Percentiles rank a stretch among this genome's conserved stretches.
Conservation (phyloP, 2,329 filamentous ascomycete species). For the Pezicula radicicola region DNA sequence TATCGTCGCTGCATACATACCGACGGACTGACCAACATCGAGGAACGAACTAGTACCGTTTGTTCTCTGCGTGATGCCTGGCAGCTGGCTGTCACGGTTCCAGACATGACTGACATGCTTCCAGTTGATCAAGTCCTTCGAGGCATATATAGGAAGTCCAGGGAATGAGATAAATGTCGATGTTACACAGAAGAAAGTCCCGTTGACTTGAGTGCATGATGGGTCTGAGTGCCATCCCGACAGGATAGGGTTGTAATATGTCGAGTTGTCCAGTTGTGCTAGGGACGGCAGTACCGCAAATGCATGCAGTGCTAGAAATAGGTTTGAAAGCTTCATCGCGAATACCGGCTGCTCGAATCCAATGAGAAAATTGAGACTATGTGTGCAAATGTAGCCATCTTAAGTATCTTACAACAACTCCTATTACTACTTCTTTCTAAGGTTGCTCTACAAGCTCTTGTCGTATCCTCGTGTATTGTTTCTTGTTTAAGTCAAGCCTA, state of each 20-base stretch:
- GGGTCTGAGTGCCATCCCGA: conserved; percentile 38
- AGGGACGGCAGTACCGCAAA: not conserved
- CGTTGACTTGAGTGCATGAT: conserved; percentile 30
- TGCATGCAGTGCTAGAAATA: not conserved
- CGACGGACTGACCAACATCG: conserved; percentile 8
- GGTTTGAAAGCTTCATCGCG: not conserved
- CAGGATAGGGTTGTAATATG: conserved; percentile 32
- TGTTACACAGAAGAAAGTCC: conserved; percentile 34
- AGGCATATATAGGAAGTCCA: conserved; percentile 35
- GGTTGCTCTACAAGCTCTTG: too few species aligned
- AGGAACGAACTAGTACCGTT: conserved; percentile 19
- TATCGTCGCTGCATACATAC: conserved; percentile 38
- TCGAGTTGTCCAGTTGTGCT: not conserved
- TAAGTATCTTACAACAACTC: not conserved
- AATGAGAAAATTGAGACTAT: not conserved
- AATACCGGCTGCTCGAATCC: not conserved
- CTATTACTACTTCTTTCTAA: too few species aligned
- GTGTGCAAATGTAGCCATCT: not conserved
- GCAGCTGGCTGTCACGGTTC: conserved; percentile 33
- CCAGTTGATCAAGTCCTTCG: conserved; percentile 33
- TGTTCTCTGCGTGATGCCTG: conserved; percentile 28
- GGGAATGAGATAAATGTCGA: conserved; percentile 36
- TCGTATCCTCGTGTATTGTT: too few species aligned
- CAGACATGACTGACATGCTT: conserved; percentile 28
- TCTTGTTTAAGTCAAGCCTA: too few species aligned